Percentiles rank a stretch among this genome's conserved stretches.
Evolutionary conservation across 306 rosid genomes (phyloP).

Genomic region (Cucumis melo): DNA sequence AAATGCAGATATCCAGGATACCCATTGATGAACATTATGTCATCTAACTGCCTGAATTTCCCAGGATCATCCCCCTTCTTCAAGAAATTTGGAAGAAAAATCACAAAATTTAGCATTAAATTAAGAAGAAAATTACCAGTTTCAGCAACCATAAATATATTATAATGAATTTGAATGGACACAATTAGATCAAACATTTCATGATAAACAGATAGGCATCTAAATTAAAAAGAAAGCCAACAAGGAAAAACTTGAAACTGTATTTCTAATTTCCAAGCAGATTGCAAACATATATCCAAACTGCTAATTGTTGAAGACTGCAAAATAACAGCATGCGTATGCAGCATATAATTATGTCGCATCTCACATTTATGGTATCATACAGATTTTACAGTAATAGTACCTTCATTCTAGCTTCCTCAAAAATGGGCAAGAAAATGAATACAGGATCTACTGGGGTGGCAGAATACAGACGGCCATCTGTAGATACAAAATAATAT

Average conservation of each 20-base stretch:
- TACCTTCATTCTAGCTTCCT: conserved; percentile 96
- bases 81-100: conserved; percentile 16
- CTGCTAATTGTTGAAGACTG: not conserved
- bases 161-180: not conserved
- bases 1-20: conserved; percentile 80
- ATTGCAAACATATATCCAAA: not conserved
- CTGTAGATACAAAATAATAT: conserved; percentile 19
- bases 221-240: not conserved
- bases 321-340: not conserved
- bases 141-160: not conserved
- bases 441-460: conserved; percentile 89
- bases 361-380: not conserved
- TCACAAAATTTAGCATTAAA: not conserved
- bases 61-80: conserved; percentile 79
- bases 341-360: not conserved
- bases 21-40: conserved; percentile 55
- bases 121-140: not conserved
- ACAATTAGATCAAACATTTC: not conserved
- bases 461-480: conserved; percentile 65
- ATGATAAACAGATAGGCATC: not conserved
- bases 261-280: not conserved
- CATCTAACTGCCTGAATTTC: conserved; percentile 84
- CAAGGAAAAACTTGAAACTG: not conserved
- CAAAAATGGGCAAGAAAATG: conserved; percentile 63
- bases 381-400: not conserved